A percentile compares a stretch with the other conserved stretches of the same genome.
These are phyloP conservation scores for Metschnikowia arizonensis DNA, from an alignment of 805 yeast genomes.

Conservation along the genomic window DNA sequence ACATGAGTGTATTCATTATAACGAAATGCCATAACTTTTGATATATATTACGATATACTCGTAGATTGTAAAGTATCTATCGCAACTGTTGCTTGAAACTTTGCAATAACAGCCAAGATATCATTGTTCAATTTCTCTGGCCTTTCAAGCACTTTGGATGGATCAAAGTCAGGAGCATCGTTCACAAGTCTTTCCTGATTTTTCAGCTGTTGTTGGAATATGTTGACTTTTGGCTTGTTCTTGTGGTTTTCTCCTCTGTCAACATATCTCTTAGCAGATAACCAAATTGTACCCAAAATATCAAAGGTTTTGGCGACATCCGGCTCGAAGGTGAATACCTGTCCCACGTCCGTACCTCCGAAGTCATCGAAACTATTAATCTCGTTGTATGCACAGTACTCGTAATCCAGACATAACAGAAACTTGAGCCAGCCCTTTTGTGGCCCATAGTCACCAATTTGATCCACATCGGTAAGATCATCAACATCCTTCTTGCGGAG, in stretches of 20 bases:
- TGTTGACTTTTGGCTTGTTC: neutral
- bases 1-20: conserved; percentile 3
- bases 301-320: conserved; percentile 20
- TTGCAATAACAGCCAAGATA: conserved; percentile 2
- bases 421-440: conserved; percentile 43
- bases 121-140: conserved; percentile 12
- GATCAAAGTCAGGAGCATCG: conserved; percentile 2
- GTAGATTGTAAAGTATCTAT: neutral
- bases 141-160: conserved; percentile 9
- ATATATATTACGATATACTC: conserved; percentile 3
- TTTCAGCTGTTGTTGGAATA: neutral
- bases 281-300: conserved; percentile 36
- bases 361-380: conserved; percentile 21
- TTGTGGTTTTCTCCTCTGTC: conserved; percentile 6
- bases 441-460: conserved; percentile 27
- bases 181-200: neutral
- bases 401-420: conserved; percentile 31
- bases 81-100: neutral
- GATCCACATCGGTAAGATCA: conserved; percentile 22
- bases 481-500: conserved; percentile 29
- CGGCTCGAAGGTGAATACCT: conserved; percentile 21
- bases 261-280: conserved; percentile 20
- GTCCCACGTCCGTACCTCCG: conserved; percentile 21
- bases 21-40: conserved; percentile 8
- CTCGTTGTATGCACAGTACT: conserved; percentile 38